Evolutionary conservation across 768 basidiomycete species (phyloP), one percentile per base, ranked within the genome.

Genomic region (Lactarius akahatsu): DNA sequence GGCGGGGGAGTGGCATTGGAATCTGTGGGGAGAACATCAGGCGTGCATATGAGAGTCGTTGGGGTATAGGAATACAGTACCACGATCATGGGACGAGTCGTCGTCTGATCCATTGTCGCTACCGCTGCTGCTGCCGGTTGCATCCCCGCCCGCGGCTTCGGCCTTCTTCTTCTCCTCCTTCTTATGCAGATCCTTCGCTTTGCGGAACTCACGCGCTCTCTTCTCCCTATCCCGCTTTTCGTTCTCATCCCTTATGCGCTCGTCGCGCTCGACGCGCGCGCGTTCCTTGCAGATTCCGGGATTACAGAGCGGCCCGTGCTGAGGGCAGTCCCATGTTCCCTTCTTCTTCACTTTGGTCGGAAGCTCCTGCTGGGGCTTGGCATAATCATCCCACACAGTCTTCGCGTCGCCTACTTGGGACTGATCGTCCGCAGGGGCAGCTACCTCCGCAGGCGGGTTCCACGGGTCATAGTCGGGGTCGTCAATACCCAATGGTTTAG

Each of bases 271-370:
- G 13, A 34, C 0, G 2, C 5, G n/a, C 36, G 43, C 63, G 2
- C 38, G 56, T 30, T 13, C 63, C 54, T 57, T 32, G 67, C 69
- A 70, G 18, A 70, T 65, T 0, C 64, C 64, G 8, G 47, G 52
- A 28, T 2, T 62, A 55, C 69, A 70, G 58, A 54, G n/a, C 28
- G 57, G 11, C 18, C 69, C 69, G 28, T 70, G 69, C 20, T 41
- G 28, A 8, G 41, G 23, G n/a, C 69, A 70, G 0, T 13, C 3
- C 64, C 63, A 63, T 13, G 47, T 41, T 16, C 23, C 38, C n/a
- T 34, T 43, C 20, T 52, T 55, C 23, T 32, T 57, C 10, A 57
- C 52, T 15, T 32, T 67, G 10, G 26, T 57, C 34, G 26, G 56
- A 3, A 23, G 28, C 6, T 69, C 67, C 47, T 15, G 50, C 38